Base-by-base conservation (phyloP, 345 rosid species). In the Linum lewisii region DNA sequence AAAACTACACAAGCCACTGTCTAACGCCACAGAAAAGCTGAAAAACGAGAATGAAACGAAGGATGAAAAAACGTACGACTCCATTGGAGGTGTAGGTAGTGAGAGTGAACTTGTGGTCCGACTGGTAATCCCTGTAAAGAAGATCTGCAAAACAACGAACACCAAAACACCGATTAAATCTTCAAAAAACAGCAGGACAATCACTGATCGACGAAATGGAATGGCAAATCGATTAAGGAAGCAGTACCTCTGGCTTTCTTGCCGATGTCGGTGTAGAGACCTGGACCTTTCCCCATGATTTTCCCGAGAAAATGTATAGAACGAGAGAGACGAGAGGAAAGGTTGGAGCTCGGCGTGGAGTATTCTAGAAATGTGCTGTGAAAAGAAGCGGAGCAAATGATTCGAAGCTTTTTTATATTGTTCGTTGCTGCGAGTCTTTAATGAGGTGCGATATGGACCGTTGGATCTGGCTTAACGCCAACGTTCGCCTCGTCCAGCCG, bases 271-370 rank as follows among this genome's bases (percentile, higher is more conserved):
- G 82, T 25, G 82, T 89, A 93, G 63, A 87, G 89, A 57, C 99
- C 99, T 7, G 99, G 97, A 37, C 99, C 97, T 72, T 89, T 89
- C 69, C 64, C 90, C 99, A 85, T 85, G 78, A 73, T 77, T 65
- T 68, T 65, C 51, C 65, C 62, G 59, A 23, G 54, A 63, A 69
- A 74, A 58, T 22, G 64, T 57, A 34, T 15, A 26, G 24, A 50
- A 52, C 50, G 53, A 9, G 8, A 15, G 10, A 58, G 44, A 14
- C 1, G 8, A 1, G 20, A 24, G 7, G 21, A 14, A 47, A 21
- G 51, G 24, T 24, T 1, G 16, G 9, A 29, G 47, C 47, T 42
- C 47, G 47, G 47, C 47, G 47, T 42, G 47, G 73, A 37, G 54
- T 5, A 3, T n/a, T 37, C 44, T 24, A 56, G 38, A 63, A n/a